phyloP scores from a whole-genome alignment of 371 early-diverging fungal genomes.

The Zopfochytrium polystomum region DNA sequence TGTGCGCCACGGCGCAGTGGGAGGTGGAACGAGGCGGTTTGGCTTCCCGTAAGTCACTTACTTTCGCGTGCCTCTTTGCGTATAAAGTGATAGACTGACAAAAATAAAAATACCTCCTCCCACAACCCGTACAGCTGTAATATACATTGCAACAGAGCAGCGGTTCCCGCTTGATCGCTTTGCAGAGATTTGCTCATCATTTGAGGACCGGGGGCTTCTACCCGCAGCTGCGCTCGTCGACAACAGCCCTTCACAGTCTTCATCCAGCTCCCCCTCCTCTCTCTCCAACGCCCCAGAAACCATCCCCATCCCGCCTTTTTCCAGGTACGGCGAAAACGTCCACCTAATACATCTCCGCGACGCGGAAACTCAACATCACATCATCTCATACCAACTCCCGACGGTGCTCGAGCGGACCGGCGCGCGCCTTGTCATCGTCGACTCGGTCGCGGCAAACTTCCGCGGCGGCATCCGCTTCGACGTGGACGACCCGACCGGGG shows the following conservation, averaged over 20 bases:
- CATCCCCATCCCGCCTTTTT: slow-evolving; percentile 24
- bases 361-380: slow-evolving; percentile 67
- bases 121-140: slow-evolving; percentile 30
- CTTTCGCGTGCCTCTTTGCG: slow-evolving; percentile 27
- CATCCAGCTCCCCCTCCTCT: not conserved
- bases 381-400: slow-evolving; percentile 68
- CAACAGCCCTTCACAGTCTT: not conserved
- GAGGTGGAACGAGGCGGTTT: slow-evolving; percentile 58
- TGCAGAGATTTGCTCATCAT: not conserved
- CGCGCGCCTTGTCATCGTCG: slow-evolving; percentile 72
- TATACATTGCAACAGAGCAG: slow-evolving; percentile 65
- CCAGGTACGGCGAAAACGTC: slow-evolving; percentile 39
- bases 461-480: slow-evolving; percentile 49
- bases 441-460: slow-evolving; percentile 79
- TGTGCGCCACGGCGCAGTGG: slow-evolving; percentile 65
- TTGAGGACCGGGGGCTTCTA: not conserved
- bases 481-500: not conserved
- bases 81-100: not conserved
- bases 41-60: slow-evolving; percentile 49
- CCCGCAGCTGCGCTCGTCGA: slow-evolving; percentile 15
- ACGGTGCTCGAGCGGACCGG: slow-evolving; percentile 50
- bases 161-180: slow-evolving; percentile 51
- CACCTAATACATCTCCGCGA: slow-evolving; percentile 64
- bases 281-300: not conserved
- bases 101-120: too few species aligned